Base-by-base conservation (phyloP, 352 stramenopile species). In the Phytophthora idaei region DNA sequence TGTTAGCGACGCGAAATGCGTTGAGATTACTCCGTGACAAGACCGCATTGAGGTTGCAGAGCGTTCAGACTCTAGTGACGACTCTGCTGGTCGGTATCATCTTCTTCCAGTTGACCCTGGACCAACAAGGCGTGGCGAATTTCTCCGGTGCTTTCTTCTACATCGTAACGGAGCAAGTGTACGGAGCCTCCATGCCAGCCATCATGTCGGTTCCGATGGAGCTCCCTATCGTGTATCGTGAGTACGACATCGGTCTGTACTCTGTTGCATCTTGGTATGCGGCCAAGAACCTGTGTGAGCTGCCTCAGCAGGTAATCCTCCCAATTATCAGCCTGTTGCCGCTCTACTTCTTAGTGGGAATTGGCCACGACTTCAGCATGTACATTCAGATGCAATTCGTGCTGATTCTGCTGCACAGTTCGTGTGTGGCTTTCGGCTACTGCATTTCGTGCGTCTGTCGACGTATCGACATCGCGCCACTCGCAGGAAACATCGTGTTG, bases 91-190 rank as follows among this genome's bases (percentile, higher is more conserved):
- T 83, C 0, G 64, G 78, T 1, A 59, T 81, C n/a, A 83, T 88
- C 51, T 90, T 81, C 64, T 80, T 83, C 58, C 78, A 88, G 64
- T 48, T 90, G 0, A 53, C 59, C 0, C 25, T 79, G 36, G 69
- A 71, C 36, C 81, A 87, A 39, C 67, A 67, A 12, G 77, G 77
- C 1, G 69, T 90, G 47, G 76, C 80, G 36, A 83, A 74, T 56
- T 85, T 87, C 54, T 70, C 66, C 4, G 81, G 78, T 21, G 81
- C 65, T 3, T 78, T 88, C 63, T 90, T 90, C 61, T 90, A 81
- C 56, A 74, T 88, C 3, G 63, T 81, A 4, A 75, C 82, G 45
- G 72, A 85, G 37, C 75, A 85, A 32, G 78, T 75, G 12, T 88
- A 87, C 46, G 67, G 51, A 15, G 61, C 70, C 0, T 69, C 77